Evolutionary conservation across 805 yeast species (phyloP), one percentile per base, ranked within the genome.

Genomic region (Cyberlindnera sargentensis): DNA sequence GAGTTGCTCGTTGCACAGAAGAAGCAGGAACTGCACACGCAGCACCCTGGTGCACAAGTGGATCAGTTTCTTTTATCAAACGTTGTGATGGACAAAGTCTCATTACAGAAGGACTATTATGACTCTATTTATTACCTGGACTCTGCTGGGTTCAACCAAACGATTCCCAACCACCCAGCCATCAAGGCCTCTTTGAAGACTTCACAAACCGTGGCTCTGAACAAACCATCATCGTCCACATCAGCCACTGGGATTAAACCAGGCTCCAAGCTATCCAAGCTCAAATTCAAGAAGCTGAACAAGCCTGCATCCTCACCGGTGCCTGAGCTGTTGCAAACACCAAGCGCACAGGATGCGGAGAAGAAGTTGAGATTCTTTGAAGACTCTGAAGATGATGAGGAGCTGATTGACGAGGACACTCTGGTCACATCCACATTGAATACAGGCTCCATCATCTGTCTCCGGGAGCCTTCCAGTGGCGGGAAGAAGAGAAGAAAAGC

Each of bases 401-500:
- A 57, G 27, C 44, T 61, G 24, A 60, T 60, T 15, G 56, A 70
- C 46, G 76, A 72, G 50, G 57, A 71, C 39, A 68, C 62, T 36
- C 58, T 74, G 31, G 58, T 75, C 2, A 53, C 60, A 25, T 43
- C 48, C 10, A 47, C 53, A 7, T 48, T 58, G 34, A 67, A 71
- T 47, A 65, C 79, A 39, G 68, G 76, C 26, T 55, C 59, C 2
- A 57, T 58, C 30, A 58, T 58, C 32, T 58, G 62, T 43, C 47
- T 58, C 4, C 49, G 58, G 32, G 70, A 75, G 29, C 91, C 93
- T 11, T 80, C 87, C 58, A 76, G 68, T 3, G 63, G 62, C 3
- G 64, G 67, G 1, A 69, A 70, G 24, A 66, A 68, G 65, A 75
- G 95, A 61, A 79, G 91, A 69, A 88, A 82, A 66, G 99, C 99